These are phyloP conservation scores for Ophiocordyceps australis DNA, from an alignment of 2,329 filamentous ascomycete genomes.

Conservation along the genomic window DNA sequence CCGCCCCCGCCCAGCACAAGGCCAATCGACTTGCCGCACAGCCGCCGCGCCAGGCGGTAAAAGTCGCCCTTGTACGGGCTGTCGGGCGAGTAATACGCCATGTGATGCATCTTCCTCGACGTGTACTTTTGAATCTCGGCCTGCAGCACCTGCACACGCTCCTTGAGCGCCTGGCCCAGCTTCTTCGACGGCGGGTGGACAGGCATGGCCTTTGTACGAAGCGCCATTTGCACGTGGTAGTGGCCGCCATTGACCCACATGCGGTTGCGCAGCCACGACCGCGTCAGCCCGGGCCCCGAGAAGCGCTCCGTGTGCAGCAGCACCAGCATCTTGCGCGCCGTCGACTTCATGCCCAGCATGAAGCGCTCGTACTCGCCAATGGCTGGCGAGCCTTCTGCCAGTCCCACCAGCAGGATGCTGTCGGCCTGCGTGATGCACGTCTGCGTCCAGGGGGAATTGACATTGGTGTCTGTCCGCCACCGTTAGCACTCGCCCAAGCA, in stretches of 20 bases:
- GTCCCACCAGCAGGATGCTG: constrained; percentile 79
- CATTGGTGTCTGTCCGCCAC: constrained; percentile 63
- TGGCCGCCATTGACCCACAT: constrained; percentile 98
- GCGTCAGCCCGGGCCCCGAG: constrained; percentile 65
- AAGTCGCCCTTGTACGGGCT: constrained; percentile 94
- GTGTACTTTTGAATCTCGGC: constrained; percentile 98
- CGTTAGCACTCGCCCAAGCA: too few species aligned
- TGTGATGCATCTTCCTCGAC: constrained; percentile 75
- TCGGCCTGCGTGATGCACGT: constrained; percentile 96
- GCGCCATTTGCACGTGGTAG: constrained; percentile 93
- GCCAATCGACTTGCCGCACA: constrained; percentile 89
- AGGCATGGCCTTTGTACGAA: constrained; percentile 58
- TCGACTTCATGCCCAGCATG: constrained; percentile 91
- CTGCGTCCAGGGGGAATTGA: constrained; percentile 95
- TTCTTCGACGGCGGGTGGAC: constrained; percentile 58
- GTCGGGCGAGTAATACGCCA: constrained; percentile 76
- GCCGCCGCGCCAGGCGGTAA: constrained; percentile 70
- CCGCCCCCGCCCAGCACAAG: constrained; percentile 88
- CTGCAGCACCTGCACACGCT: constrained; percentile 83
- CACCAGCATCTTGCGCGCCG: constrained; percentile 81
- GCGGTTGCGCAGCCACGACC: constrained; percentile 79
- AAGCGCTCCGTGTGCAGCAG: constrained; percentile 80
- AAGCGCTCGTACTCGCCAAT: constrained; percentile 97
- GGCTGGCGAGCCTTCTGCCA: constrained; percentile 75
- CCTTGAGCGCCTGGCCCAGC: constrained; percentile 73